Evolutionary conservation across 2,329 filamentous ascomycete species (phyloP), one percentile per base, ranked within the genome.

Genomic region (Herpotrichia juniperi): DNA sequence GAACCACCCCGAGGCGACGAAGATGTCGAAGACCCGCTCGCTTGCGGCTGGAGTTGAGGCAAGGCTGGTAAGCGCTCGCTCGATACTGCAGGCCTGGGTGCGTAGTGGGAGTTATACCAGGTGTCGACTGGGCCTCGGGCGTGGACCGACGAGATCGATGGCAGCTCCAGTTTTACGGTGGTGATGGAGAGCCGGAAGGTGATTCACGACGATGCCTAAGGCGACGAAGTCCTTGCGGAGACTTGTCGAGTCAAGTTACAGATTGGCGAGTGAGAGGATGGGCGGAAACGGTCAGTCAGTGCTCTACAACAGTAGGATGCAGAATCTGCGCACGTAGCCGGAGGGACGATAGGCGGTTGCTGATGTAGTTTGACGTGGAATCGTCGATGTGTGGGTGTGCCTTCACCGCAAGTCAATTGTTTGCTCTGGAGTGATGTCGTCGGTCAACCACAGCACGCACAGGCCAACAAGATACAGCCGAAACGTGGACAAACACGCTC

Each of bases 161-260:
- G 89, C 77, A 93, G 87, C 90, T 93, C 91, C 91, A 96, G 91
- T 83, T 93, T 94, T 88, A 85, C 90, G 90, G 86, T 88, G 79
- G 85, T 80, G 72, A 55, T 42, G 52, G 57, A 44, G 25, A 55
- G 50, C 53, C 26, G 59, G 50, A 43, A 44, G 28, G 12, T 46
- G 59, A 48, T 55, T 50, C 32, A 50, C 46, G 45, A 54, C 54
- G 47, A 43, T 53, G 62, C 50, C 54, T 51, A 63, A 54, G 45
- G 39, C 32, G 55, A 44, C 51, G 54, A 57, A 48, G 40, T 54
- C 46, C 47, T 28, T 34, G 43, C 25, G 46, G 49, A 48, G 48
- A 51, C 42, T 53, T 46, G 57, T 60, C 59, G 58, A 61, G 56
- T 61, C 56, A 50, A 57, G 40, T 51, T 56, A 58, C 51, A 61